Evolutionary conservation across 495 filamentous ascomycete genomes (phyloP).

Genomic region (Elaphomyces granulatus): DNA sequence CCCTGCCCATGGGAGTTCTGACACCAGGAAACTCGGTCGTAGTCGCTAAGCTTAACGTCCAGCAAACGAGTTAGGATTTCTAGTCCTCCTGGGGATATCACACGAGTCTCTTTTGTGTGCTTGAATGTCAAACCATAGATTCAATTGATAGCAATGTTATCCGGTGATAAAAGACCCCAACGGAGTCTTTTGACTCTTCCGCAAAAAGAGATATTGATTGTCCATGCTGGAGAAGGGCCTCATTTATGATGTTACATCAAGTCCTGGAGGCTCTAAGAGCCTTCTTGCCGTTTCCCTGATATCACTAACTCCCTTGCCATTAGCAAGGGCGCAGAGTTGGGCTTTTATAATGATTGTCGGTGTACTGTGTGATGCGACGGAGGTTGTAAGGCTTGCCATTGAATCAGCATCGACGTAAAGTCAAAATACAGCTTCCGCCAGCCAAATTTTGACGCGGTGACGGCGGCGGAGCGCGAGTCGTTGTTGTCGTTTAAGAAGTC

Average conservation of each 20-base stretch:
- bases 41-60: no score
- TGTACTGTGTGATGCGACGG: no score
- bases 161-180: constrained; percentile 5
- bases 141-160: not conserved
- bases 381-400: no score
- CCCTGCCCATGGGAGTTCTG: no score
- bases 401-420: constrained; percentile 4
- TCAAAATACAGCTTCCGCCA: constrained; percentile 2
- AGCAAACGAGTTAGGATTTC: constrained; percentile 3
- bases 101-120: not conserved
- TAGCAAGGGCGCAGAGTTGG: no score
- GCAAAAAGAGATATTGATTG: constrained; percentile 5
- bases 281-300: no score
- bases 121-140: constrained; percentile 3
- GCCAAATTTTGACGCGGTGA: constrained; percentile 4
- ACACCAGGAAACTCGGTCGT: no score
- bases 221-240: constrained; percentile 1
- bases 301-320: no score
- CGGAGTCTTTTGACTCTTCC: constrained; percentile 4
- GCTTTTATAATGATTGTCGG: no score
- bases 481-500: not conserved
- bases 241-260: not conserved
- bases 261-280: constrained; percentile 1
- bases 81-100: constrained; percentile 4
- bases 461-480: constrained; percentile 1